Base-by-base conservation (phyloP, 176 grass and related monocot species). In the Eleusine indica region DNA sequence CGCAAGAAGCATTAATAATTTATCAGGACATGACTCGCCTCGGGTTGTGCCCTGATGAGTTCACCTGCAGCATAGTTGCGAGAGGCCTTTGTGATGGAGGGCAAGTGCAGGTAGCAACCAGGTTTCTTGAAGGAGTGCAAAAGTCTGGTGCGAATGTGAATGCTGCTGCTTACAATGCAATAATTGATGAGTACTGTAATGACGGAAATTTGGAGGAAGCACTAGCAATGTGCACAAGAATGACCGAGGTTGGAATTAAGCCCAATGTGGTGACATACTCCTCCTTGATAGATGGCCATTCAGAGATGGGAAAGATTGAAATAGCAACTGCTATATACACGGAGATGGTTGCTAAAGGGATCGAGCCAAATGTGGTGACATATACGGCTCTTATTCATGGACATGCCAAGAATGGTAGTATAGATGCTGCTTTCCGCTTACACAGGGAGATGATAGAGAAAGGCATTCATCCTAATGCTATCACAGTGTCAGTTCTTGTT, bases 231-330 rank as follows among this genome's bases (percentile, higher is more conserved):
- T 91, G 89, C 80, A 66, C 85, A 58, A 70, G 71, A 81, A 91
- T 91, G 89, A 67, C 65, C n/a, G 89, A 80, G 77, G 21, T 48
- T 66, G 81, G 89, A 87, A 65, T 91, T 70, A 77, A 76, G 53
- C 85, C 89, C 58, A 91, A 91, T 81, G 75, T 91, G 65, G 85
- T 91, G 46, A 87, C 89, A 47, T 91, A 84, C 71, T 80, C 89
- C 62, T 90, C 88, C 62, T 80, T 91, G 85, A 84, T 91, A 84
- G 81, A 87, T 16, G 89, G 89, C 29, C 81, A 87, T 53, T 84
- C 84, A 4, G 84, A 84, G 74, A 41, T 74, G 41, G 83, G 83
- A 17, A 82, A 86, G 80, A 90, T 83, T 48, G 68, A 90, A 86
- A 62, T 83, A 79, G 88, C 88, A 86, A 83, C 73, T 74, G 88